Conservation (phyloP, 768 basidiomycete species). For the Boletus vinaceobasis region DNA sequence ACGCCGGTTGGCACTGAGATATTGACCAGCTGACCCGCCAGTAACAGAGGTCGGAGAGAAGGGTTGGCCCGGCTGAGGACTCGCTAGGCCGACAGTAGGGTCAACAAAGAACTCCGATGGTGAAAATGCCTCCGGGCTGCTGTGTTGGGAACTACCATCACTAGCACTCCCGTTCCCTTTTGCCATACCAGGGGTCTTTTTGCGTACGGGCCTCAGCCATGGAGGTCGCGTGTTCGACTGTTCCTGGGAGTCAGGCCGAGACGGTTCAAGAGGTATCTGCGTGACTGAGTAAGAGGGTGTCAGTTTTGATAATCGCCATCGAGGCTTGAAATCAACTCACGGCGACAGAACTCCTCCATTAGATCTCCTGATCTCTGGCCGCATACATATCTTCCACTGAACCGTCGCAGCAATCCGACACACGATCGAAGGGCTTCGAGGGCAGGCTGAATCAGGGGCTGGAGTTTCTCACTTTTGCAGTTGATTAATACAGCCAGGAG, state of each 20-base stretch:
- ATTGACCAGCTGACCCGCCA: constrained; percentile 15
- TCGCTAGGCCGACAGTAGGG: constrained; percentile 26
- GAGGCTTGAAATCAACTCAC: constrained; percentile 38
- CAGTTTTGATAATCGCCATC: constrained; percentile 2
- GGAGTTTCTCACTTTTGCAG: constrained; percentile 76
- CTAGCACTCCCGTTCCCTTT: constrained; percentile 36
- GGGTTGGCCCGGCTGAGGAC: constrained; percentile 23
- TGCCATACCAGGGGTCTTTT: constrained; percentile 56
- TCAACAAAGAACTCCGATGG: constrained; percentile 64
- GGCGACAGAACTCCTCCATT: constrained; percentile 92
- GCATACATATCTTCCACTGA: constrained; percentile 90
- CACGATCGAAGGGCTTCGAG: constrained; percentile 86
- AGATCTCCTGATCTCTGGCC: constrained; percentile 88
- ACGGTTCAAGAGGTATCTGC: constrained; percentile 79
- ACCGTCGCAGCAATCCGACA: constrained; percentile 80
- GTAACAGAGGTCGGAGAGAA: constrained; percentile 22
- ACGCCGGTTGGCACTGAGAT: constrained; percentile 24
- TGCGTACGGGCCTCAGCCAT: constrained; percentile 87
- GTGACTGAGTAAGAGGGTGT: constrained; percentile 50
- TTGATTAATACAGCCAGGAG: constrained; percentile 84
- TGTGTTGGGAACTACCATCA: constrained; percentile 43
- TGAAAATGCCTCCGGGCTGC: constrained; percentile 65
- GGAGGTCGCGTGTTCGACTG: constrained; percentile 60
- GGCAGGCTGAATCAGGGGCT: constrained; percentile 74
- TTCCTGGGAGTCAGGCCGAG: constrained; percentile 48